These are phyloP conservation scores for Fusarium nematophilum DNA, from an alignment of 2,329 filamentous ascomycete species.

Conservation along the genomic window DNA sequence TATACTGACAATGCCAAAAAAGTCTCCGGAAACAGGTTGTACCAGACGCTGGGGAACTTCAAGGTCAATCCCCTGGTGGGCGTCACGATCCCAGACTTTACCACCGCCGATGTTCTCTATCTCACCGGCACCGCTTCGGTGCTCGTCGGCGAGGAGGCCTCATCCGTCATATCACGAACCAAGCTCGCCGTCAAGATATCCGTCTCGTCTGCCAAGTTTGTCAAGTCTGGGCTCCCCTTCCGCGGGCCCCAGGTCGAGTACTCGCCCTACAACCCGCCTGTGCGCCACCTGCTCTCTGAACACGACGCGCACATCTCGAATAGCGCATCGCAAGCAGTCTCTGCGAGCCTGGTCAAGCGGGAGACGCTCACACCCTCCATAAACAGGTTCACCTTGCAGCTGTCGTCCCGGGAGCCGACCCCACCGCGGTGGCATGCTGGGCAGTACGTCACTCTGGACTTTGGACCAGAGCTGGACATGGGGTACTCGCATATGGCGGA, in stretches of 20 bases:
- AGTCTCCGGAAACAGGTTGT: slow-evolving; percentile 83
- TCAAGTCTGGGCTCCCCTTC: slow-evolving; percentile 75
- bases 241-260: slow-evolving; percentile 67
- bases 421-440: slow-evolving; percentile 71
- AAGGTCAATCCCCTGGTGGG: slow-evolving; percentile 74
- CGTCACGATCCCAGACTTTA: slow-evolving; percentile 79
- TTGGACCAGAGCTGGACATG: slow-evolving; percentile 73
- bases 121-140: slow-evolving; percentile 76
- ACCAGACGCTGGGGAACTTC: slow-evolving; percentile 86
- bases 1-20: slow-evolving; percentile 27
- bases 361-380: slow-evolving; percentile 73
- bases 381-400: slow-evolving; percentile 68
- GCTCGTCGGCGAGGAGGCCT: slow-evolving; percentile 72
- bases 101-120: slow-evolving; percentile 78
- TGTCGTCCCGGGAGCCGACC: slow-evolving; percentile 40
- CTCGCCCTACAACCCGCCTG: slow-evolving; percentile 83
- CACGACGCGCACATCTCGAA: slow-evolving; percentile 41
- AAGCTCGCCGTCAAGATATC: slow-evolving; percentile 79
- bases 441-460: slow-evolving; percentile 82
- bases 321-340: slow-evolving; percentile 30
- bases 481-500: slow-evolving; percentile 89
- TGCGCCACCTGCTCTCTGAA: slow-evolving; percentile 74
- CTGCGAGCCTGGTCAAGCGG: slow-evolving; percentile 68
- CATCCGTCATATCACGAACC: slow-evolving; percentile 71
- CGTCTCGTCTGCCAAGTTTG: slow-evolving; percentile 69